phyloP scores from a whole-genome alignment of 75 land plant genomes.

The Sequoiadendron giganteum region DNA sequence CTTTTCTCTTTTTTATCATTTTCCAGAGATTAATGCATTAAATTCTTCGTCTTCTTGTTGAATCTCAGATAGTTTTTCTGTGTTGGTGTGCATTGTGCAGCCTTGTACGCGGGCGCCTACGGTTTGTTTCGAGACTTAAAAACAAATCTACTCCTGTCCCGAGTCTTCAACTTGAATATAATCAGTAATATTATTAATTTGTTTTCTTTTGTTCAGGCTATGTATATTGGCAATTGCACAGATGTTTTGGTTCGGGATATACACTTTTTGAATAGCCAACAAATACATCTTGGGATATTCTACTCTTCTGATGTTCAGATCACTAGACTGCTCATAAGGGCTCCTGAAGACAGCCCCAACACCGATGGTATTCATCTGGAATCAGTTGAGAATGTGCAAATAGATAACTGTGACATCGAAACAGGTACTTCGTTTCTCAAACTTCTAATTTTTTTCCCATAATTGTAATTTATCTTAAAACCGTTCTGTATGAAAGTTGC shows the following conservation, averaged over 20 bases:
- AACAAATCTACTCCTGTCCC: background rate
- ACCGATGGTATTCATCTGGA: slow-evolving; percentile 74
- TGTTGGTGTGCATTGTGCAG: slow-evolving; percentile 6
- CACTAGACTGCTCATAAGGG: slow-evolving; percentile 33
- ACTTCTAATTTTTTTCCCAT: background rate
- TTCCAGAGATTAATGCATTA: background rate
- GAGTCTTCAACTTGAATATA: background rate
- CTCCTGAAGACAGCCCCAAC: slow-evolving; percentile 74
- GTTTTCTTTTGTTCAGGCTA: slow-evolving; percentile 23
- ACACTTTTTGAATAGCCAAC: slow-evolving; percentile 33
- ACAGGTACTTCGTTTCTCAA: slow-evolving; percentile 17
- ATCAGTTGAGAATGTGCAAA: slow-evolving; percentile 20
- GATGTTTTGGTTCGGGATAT: slow-evolving; percentile 21
- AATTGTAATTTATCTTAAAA: background rate
- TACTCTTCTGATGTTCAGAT: slow-evolving; percentile 34
- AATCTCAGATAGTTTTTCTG: background rate
- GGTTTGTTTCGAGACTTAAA: slow-evolving; percentile 12
- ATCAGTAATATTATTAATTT: background rate
- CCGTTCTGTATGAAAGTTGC: background rate
- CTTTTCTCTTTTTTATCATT: background rate
- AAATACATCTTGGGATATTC: slow-evolving; percentile 43
- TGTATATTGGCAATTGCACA: slow-evolving; percentile 18
- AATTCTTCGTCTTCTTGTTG: background rate
- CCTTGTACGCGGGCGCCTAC: slow-evolving; percentile 14
- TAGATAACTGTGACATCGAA: slow-evolving; percentile 19